Evolutionary conservation across 164 flowering plant genomes (phyloP).

Genomic region (grape (Vitis vinifera)): DNA sequence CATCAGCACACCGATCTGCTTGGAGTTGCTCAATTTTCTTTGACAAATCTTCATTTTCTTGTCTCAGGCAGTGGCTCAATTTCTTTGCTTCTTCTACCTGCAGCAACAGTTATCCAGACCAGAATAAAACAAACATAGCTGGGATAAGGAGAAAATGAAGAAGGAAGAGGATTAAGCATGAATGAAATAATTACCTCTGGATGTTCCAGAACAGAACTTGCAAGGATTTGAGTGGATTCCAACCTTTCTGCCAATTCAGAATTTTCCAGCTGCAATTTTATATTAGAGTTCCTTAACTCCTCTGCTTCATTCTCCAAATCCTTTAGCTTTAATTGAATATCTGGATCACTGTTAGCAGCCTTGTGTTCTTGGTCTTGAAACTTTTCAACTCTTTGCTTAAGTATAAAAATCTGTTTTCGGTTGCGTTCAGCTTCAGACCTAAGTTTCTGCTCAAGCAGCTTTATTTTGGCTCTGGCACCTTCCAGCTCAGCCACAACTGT

Average conservation of each 20-base stretch:
- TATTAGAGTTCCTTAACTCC: slow-evolving; percentile 50
- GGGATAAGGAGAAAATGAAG: neutral
- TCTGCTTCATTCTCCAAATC: slow-evolving; percentile 49
- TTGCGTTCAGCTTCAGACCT: slow-evolving; percentile 57
- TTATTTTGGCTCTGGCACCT: slow-evolving; percentile 61
- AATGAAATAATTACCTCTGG: slow-evolving; percentile 45
- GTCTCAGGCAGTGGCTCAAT: slow-evolving; percentile 31
- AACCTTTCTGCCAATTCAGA: slow-evolving; percentile 55
- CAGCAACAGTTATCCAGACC: slow-evolving; percentile 1
- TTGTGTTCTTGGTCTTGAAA: slow-evolving; percentile 53
- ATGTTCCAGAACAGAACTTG: slow-evolving; percentile 50
- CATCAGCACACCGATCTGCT: slow-evolving; percentile 63
- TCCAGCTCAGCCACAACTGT: slow-evolving; percentile 65
- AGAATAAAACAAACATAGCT: neutral
- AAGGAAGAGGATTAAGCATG: neutral
- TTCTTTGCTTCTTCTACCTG: slow-evolving; percentile 51
- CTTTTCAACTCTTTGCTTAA: slow-evolving; percentile 55
- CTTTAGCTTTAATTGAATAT: slow-evolving; percentile 30
- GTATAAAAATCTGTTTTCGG: slow-evolving; percentile 56
- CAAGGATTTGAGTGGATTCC: slow-evolving; percentile 65
- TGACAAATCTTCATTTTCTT: slow-evolving; percentile 52
- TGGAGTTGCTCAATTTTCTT: slow-evolving; percentile 69
- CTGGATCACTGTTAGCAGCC: slow-evolving; percentile 19
- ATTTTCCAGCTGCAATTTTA: slow-evolving; percentile 58
- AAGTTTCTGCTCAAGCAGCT: slow-evolving; percentile 62